Evolutionary conservation across 768 basidiomycete species (phyloP), one percentile per base, ranked within the genome.

Genomic region (Termitomyces bulborhizus): DNA sequence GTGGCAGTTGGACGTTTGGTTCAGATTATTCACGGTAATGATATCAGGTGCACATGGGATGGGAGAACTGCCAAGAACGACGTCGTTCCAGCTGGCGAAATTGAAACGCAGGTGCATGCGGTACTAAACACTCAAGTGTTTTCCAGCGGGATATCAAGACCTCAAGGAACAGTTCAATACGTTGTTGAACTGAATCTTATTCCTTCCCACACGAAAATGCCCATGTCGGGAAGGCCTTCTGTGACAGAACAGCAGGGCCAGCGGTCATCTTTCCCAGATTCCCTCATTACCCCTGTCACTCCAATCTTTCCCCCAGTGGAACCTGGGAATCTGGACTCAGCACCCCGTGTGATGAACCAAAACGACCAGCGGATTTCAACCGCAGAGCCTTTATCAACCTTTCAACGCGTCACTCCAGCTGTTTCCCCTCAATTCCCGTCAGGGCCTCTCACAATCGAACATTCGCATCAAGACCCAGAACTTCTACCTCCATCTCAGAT

Each of bases 11-110:
- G 92, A 9, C 81, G 87, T 1, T 81, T 93, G 3, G 84, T 81
- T 1, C 93, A 95, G 65, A 89, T 93, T 66, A 90, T 93, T 56
- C 79, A 82, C 0, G 93, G 93, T 7, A 80, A 81, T 51, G 88
- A 93, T 62, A 78, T 95, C 27, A 83, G 88, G 27, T 93, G 90
- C 65, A 82, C 91, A 32, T 98, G 92, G 88, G 93, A 98, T 66
- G 93, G 91, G 13, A 84, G 90, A 5, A 73, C 73, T 21, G 65
- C 70, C 36, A 65, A 66, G 53, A 63, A 82, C 74, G 86, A 68
- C 82, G 88, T 59, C 81, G 82, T 41, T 68, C 85, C 61, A 18
- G 5, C 34, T 31, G 43, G 26, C 5, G 55, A 46, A 27, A 18
- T 34, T 43, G 42, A 55, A 36, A 41, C 46, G 6, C 47, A 50